phyloP scores from a whole-genome alignment of 163 green algal genomes.

The Scenedesmus sp. region DNA sequence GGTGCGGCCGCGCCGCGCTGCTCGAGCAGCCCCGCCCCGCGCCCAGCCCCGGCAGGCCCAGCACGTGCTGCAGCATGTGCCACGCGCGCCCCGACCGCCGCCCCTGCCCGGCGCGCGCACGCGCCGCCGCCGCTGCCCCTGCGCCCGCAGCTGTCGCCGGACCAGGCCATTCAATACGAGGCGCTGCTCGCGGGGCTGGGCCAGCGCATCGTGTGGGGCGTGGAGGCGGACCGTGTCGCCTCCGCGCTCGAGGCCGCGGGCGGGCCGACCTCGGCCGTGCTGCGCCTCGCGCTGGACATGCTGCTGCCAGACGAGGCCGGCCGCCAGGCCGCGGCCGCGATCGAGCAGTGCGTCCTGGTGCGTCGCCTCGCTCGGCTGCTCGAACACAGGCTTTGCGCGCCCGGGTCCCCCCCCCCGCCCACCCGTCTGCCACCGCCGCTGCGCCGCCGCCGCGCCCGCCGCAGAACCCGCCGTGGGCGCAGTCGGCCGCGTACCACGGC shows the following conservation, averaged over 20 bases:
- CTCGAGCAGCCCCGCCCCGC: too few species aligned
- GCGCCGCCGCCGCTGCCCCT: too few species aligned
- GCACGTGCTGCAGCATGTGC: too few species aligned
- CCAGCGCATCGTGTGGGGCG: neutral
- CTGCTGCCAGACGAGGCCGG: constrained; percentile 30
- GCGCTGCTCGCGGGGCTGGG: constrained; percentile 40
- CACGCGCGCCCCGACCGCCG: too few species aligned
- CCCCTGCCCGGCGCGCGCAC: too few species aligned
- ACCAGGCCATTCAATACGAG: constrained; percentile 40
- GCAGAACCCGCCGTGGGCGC: constrained; percentile 37
- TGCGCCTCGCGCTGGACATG: constrained; percentile 45
- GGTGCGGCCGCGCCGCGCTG: neutral
- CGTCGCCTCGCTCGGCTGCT: neutral
- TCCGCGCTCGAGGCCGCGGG: neutral
- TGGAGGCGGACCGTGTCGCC: neutral
- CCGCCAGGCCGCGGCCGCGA: constrained; percentile 25
- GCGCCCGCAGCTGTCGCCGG: constrained; percentile 20
- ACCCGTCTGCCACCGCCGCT: neutral
- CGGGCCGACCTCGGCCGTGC: neutral
- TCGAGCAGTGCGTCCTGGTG: constrained; percentile 39
- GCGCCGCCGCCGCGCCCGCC: neutral
- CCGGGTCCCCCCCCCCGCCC: too few species aligned
- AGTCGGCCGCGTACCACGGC: constrained; percentile 25
- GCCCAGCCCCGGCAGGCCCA: neutral
- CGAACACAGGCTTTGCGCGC: too few species aligned